A percentile compares a stretch with the other conserved stretches of the same genome.
These are phyloP conservation scores for Trametes polyzona DNA, from an alignment of 1,284 basidiomycete genomes.

Conservation along the genomic window DNA sequence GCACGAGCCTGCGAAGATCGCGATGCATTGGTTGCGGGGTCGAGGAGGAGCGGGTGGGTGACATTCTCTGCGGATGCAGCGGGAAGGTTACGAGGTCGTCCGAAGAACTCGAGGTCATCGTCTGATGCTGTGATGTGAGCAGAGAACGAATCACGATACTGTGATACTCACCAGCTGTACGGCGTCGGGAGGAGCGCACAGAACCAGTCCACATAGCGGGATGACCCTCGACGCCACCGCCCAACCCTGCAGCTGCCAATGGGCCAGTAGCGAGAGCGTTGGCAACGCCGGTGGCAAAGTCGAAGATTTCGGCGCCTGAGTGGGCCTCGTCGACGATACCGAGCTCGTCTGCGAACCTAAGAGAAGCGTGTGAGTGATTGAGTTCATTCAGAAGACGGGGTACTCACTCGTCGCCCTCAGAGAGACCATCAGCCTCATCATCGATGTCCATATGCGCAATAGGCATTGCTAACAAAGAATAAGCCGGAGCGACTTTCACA, in stretches of 20 bases:
- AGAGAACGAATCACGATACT: background rate
- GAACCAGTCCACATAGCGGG: constrained; percentile 53
- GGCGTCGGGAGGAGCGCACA: constrained; percentile 50
- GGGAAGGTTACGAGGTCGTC: constrained; percentile 55
- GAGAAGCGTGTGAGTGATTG: background rate
- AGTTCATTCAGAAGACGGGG: constrained; percentile 16
- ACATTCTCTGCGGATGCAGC: constrained; percentile 62
- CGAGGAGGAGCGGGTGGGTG: constrained; percentile 84
- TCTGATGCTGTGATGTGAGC: constrained; percentile 31
- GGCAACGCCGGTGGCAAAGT: constrained; percentile 43
- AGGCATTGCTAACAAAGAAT: constrained; percentile 20
- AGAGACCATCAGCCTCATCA: constrained; percentile 68
- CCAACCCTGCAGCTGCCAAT: constrained; percentile 28
- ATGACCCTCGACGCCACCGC: constrained; percentile 41
- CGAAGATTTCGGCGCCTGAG: constrained; percentile 53
- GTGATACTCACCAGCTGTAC: constrained; percentile 48
- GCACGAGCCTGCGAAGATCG: constrained; percentile 53
- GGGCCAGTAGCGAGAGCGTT: constrained; percentile 20
- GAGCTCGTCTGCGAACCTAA: constrained; percentile 54
- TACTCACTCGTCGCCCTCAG: constrained; percentile 70
- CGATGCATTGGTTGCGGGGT: constrained; percentile 52
- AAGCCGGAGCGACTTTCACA: background rate
- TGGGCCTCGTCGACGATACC: constrained; percentile 46
- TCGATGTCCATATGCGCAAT: constrained; percentile 41
- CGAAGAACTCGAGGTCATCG: constrained; percentile 65